phyloP scores from a whole-genome alignment of 441 rosid species.

The Populus tomentosa region DNA sequence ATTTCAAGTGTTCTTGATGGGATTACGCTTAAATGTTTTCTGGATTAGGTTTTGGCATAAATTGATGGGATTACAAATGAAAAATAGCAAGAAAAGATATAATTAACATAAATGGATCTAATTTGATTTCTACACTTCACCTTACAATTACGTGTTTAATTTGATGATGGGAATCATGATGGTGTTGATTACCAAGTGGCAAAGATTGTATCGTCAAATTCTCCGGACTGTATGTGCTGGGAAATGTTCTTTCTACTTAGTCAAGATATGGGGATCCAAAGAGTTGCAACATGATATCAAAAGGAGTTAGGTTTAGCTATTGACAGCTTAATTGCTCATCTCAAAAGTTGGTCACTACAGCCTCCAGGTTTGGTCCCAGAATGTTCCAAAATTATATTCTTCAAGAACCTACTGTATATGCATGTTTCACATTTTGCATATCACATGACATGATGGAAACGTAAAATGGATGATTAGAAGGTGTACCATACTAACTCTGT shows the following conservation, averaged over 20 bases:
- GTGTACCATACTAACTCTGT: constrained; percentile 27
- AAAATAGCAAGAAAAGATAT: too few species aligned
- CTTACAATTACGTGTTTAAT: too few species aligned
- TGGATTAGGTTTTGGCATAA: too few species aligned
- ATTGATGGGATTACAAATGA: too few species aligned
- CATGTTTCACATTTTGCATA: not conserved
- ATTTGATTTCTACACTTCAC: too few species aligned
- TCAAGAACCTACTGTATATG: not conserved
- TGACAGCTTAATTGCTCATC: not conserved
- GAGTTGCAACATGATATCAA: not conserved
- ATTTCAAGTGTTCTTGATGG: too few species aligned
- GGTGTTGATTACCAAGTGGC: not conserved
- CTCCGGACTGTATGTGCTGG: not conserved
- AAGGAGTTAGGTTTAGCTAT: not conserved
- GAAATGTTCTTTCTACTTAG: not conserved
- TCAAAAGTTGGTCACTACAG: not conserved
- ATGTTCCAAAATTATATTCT: not conserved
- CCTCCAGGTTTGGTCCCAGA: not conserved
- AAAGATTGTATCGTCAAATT: not conserved
- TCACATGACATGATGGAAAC: not conserved
- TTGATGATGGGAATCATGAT: too few species aligned
- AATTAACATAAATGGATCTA: too few species aligned
- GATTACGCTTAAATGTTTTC: too few species aligned
- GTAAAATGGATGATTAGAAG: constrained; percentile 26
- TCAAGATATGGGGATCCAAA: not conserved